Conservation (phyloP, 352 stramenopile genomes). For the Globisporangium carolinianum region DNA sequence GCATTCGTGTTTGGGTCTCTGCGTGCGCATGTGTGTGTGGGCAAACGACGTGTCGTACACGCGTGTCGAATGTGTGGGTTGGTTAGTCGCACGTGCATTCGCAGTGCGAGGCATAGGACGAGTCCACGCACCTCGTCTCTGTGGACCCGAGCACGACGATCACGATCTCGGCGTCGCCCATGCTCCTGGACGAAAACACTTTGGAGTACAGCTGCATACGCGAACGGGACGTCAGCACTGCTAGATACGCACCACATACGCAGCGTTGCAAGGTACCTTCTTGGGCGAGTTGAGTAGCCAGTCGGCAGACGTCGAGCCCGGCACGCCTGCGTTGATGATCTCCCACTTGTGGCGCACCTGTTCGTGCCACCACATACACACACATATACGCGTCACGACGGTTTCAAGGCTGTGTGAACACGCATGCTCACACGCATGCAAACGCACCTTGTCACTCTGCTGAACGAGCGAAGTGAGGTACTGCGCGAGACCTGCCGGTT, state of each 20-base stretch:
- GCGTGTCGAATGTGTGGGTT: not conserved
- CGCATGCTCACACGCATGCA: not conserved
- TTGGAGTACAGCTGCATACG: slow-evolving; percentile 50
- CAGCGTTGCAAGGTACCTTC: slow-evolving; percentile 27
- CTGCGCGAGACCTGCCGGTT: slow-evolving; percentile 34
- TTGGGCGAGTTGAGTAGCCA: slow-evolving; percentile 58
- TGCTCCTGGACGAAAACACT: slow-evolving; percentile 51
- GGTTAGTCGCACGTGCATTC: not conserved
- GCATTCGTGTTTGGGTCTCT: slow-evolving; percentile 21
- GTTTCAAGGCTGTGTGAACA: not conserved
- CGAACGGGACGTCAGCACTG: not conserved
- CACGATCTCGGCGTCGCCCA: slow-evolving; percentile 68
- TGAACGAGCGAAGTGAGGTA: slow-evolving; percentile 47
- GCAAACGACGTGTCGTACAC: no score
- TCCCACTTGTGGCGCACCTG: slow-evolving; percentile 78
- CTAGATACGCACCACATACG: no score
- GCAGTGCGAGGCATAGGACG: not conserved
- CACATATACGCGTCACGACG: not conserved
- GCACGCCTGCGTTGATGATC: slow-evolving; percentile 70
- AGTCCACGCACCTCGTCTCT: slow-evolving; percentile 36
- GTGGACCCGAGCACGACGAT: slow-evolving; percentile 71
- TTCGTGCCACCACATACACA: not conserved
- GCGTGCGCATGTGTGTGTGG: not conserved
- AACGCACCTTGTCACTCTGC: slow-evolving; percentile 47
- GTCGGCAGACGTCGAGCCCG: slow-evolving; percentile 48